These are phyloP conservation scores for Gymnopus androsaceus DNA, from an alignment of 1,284 basidiomycete species.

Conservation along the genomic window DNA sequence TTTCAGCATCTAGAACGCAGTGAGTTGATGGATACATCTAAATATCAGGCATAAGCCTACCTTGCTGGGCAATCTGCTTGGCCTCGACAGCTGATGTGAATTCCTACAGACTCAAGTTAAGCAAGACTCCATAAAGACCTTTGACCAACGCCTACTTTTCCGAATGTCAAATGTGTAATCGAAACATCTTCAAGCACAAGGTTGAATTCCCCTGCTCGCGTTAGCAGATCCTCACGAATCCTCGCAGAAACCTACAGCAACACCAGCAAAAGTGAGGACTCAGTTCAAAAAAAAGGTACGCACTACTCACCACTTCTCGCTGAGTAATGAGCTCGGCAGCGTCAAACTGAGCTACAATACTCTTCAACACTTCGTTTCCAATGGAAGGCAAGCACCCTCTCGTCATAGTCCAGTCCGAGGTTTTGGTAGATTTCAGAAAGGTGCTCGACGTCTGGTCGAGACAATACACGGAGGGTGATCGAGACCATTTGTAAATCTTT, in stretches of 20 bases:
- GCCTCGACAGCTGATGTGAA: conserved; percentile 96
- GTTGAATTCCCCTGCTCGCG: conserved; percentile 95
- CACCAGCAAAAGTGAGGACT: neutral
- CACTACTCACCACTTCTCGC: conserved; percentile 71
- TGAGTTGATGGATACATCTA: conserved; percentile 13
- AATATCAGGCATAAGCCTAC: conserved; percentile 41
- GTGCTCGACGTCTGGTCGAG: conserved; percentile 87
- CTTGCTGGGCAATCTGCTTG: conserved; percentile 96
- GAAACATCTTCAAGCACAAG: conserved; percentile 97
- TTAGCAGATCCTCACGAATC: conserved; percentile 90
- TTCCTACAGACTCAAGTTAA: conserved; percentile 50
- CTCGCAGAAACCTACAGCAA: conserved; percentile 81
- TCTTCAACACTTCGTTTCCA: conserved; percentile 97
- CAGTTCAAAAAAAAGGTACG: neutral
- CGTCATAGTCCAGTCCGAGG: conserved; percentile 95
- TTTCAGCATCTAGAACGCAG: conserved; percentile 78
- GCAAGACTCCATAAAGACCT: conserved; percentile 15
- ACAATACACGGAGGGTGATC: conserved; percentile 94
- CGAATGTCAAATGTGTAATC: conserved; percentile 86
- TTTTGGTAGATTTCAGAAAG: conserved; percentile 94
- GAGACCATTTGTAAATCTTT: conserved; percentile 99
- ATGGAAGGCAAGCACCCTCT: conserved; percentile 92
- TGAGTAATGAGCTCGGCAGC: conserved; percentile 95
- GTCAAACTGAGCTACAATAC: conserved; percentile 98
- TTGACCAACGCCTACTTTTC: conserved; percentile 51